Conservation (phyloP, 306 rosid genomes). For the Cucumis sativus region Cucumber_9930_V3 NC_026661.2:18152501-18153000, state of each 20-base stretch:
- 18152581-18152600: constrained; percentile 41
- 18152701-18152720: neutral
- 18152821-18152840: neutral
- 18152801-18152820: neutral
- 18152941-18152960: too few relatives aligned
- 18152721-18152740: neutral
- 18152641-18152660: constrained; percentile 47
- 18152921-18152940: too few relatives aligned
- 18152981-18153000: too few relatives aligned
- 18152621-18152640: constrained; percentile 47
- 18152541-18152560: too few relatives aligned
- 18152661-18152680: constrained; percentile 61
- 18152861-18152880: too few relatives aligned
- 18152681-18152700: constrained; percentile 48
- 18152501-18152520: too few relatives aligned
- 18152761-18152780: neutral
- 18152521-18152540: too few relatives aligned
- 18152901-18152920: too few relatives aligned
- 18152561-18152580: too few relatives aligned
- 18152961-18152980: too few relatives aligned
- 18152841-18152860: neutral
- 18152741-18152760: neutral
- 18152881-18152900: too few relatives aligned
- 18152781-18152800: neutral
- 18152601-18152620: constrained; percentile 50